Conservation (phyloP, 305 asterid species). For the Fraxinus ornus region DNA sequence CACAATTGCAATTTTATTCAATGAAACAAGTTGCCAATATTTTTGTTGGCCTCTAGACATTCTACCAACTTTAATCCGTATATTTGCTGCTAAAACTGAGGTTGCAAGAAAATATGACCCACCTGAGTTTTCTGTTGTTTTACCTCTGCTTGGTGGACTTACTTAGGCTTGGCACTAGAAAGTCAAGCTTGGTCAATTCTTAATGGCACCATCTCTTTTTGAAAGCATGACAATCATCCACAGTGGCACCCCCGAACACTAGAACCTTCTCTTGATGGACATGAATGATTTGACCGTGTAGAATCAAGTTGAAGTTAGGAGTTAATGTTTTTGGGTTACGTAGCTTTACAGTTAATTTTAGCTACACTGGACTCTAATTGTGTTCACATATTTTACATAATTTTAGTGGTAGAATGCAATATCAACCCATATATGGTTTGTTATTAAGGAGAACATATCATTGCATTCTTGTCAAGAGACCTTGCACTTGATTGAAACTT, state of each 20-base stretch:
- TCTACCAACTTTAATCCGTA: neutral
- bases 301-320: neutral
- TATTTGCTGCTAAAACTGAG: neutral
- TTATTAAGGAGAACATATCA: neutral
- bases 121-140: neutral
- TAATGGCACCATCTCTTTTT: neutral
- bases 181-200: neutral
- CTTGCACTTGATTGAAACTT: neutral
- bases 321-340: neutral
- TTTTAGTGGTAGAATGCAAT: neutral
- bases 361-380: neutral
- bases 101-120: neutral
- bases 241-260: neutral
- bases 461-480: neutral
- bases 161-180: no score
- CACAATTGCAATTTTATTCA: neutral
- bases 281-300: neutral
- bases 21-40: neutral
- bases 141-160: neutral
- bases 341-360: no score
- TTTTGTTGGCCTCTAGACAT: neutral
- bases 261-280: neutral
- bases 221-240: neutral
- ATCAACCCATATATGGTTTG: neutral
- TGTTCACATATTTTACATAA: neutral